phyloP scores from a whole-genome alignment of 1,139 yeast species.

The Oligophagozyma castellii region DNA sequence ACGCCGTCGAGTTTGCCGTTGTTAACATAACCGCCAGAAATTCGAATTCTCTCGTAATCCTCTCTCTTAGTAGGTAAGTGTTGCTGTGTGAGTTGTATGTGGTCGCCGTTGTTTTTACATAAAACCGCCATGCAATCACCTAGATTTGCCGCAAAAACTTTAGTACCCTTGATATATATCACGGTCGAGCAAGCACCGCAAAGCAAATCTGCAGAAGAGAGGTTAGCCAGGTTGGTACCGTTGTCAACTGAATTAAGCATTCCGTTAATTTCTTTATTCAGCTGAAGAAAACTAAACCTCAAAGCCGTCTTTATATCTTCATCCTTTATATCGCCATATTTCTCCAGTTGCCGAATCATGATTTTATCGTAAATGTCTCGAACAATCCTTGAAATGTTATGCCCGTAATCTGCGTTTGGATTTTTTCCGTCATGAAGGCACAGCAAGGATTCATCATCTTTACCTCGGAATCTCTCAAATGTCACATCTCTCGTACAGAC shows the following conservation, averaged over 20 bases:
- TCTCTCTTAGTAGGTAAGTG: conserved; percentile 73
- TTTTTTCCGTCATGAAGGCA: conserved; percentile 82
- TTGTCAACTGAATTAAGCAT: conserved; percentile 22
- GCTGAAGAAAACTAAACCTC: conserved; percentile 59
- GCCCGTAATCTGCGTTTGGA: conserved; percentile 46
- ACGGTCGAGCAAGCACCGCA: conserved; percentile 86
- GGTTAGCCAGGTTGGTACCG: conserved; percentile 25
- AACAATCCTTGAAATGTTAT: conserved; percentile 55
- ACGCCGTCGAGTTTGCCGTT: conserved; percentile 80
- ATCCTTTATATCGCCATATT: conserved; percentile 41
- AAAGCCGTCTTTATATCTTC: conserved; percentile 50
- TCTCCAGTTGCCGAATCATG: conserved; percentile 50
- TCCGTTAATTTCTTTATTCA: conserved; percentile 72
- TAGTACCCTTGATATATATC: conserved; percentile 58
- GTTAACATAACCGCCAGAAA: conserved; percentile 83
- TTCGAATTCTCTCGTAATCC: conserved; percentile 80
- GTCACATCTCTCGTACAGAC: conserved; percentile 76
- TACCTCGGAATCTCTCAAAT: conserved; percentile 77
- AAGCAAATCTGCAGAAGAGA: conserved; percentile 48
- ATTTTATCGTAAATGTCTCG: conserved; percentile 65
- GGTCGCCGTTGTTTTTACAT: conserved; percentile 73
- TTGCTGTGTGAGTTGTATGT: conserved; percentile 52
- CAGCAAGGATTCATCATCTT: conserved; percentile 54
- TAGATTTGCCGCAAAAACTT: conserved; percentile 69
- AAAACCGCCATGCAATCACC: conserved; percentile 84